A percentile compares a stretch with the other conserved stretches of the same genome.
Evolutionary conservation across 768 basidiomycete genomes (phyloP).

Genomic region (Kwoniella shandongensis): DNA sequence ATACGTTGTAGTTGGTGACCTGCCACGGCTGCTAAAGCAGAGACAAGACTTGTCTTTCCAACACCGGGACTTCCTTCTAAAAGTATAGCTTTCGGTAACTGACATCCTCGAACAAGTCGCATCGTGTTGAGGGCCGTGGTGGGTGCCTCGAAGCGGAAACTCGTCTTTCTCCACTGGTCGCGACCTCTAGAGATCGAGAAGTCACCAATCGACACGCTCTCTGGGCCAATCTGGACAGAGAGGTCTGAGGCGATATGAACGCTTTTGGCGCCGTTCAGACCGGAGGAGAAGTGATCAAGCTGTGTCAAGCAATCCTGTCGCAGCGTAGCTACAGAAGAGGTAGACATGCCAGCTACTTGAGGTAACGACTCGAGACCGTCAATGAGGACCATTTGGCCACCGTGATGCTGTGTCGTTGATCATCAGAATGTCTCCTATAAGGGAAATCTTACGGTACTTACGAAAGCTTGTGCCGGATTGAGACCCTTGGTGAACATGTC

Average conservation of each 20-base stretch:
- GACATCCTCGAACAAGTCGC: conserved; percentile 84
- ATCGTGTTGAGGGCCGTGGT: conserved; percentile 84
- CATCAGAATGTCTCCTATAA: neutral
- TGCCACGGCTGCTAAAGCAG: conserved; percentile 76
- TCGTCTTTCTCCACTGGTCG: conserved; percentile 33
- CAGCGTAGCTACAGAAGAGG: conserved; percentile 62
- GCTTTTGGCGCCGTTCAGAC: neutral
- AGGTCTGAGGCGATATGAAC: conserved; percentile 5
- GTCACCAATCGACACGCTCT: conserved; percentile 64
- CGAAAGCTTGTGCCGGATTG: conserved; percentile 25
- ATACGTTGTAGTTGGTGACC: conserved; percentile 83
- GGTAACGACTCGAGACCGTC: conserved; percentile 83
- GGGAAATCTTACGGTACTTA: conserved; percentile 17
- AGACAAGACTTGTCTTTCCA: conserved; percentile 90
- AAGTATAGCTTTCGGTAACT: conserved; percentile 84
- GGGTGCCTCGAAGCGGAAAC: conserved; percentile 81
- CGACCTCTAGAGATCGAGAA: conserved; percentile 71
- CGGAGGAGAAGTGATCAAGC: conserved; percentile 54
- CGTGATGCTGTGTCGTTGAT: conserved; percentile 69
- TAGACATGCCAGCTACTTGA: conserved; percentile 67
- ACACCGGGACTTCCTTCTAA: conserved; percentile 98
- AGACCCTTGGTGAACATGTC: conserved; percentile 54
- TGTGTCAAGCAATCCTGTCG: conserved; percentile 62
- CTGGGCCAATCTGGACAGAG: conserved; percentile 19
- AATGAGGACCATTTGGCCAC: conserved; percentile 85